Evolutionary conservation across 495 filamentous ascomycete species (phyloP).

Genomic region (Penicillium atrosanguineum): DNA sequence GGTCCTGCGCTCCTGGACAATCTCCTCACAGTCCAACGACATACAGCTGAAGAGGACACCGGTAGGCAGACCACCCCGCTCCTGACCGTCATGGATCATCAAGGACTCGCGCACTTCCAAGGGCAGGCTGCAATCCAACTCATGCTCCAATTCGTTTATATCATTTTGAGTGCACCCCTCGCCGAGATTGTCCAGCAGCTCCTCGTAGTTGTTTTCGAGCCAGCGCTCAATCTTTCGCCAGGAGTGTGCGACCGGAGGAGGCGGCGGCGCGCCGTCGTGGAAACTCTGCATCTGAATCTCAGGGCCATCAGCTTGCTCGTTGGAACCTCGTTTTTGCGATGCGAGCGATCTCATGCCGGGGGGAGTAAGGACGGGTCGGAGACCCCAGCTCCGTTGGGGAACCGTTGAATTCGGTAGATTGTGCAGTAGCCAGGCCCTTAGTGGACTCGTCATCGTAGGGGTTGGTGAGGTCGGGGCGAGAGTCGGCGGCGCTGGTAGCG

Average conservation of each 20-base stretch:
- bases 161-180: conserved; percentile 92
- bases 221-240: conserved; percentile 93
- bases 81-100: conserved; percentile 90
- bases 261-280: conserved; percentile 82
- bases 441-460: conserved; percentile 69
- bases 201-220: conserved; percentile 92
- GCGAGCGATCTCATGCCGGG: conserved; percentile 80
- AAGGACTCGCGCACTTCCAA: conserved; percentile 92
- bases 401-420: conserved; percentile 56
- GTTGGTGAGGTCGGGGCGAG: conserved; percentile 67
- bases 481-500: conserved; percentile 73
- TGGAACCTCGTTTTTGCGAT: conserved; percentile 55
- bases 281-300: conserved; percentile 98
- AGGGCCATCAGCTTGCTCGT: conserved; percentile 59
- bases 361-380: conserved; percentile 72
- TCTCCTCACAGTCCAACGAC: conserved; percentile 97
- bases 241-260: conserved; percentile 82
- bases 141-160: conserved; percentile 94
- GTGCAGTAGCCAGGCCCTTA: conserved; percentile 52
- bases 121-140: conserved; percentile 90
- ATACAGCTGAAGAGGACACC: conserved; percentile 92
- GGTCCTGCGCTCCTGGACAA: conserved; percentile 95
- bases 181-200: conserved; percentile 88
- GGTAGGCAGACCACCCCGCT: conserved; percentile 86
- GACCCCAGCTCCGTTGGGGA: conserved; percentile 58